Conservation (phyloP, 2,329 filamentous ascomycete species). For the Sporothrix protearum region DNA sequence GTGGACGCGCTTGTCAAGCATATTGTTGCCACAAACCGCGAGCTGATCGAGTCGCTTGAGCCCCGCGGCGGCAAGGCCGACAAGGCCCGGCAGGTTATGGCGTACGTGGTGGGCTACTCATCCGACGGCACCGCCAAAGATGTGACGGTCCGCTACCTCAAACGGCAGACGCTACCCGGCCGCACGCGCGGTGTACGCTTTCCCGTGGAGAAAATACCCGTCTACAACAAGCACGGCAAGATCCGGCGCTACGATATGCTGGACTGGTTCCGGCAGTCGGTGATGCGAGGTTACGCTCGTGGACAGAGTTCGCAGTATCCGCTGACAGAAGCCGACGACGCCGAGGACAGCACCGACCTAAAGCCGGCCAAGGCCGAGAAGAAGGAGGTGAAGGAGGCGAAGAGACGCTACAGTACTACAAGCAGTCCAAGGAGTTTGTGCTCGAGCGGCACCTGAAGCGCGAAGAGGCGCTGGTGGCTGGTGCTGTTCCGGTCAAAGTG, state of each 20-base stretch:
- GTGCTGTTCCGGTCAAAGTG: conserved; percentile 64
- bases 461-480: conserved; percentile 78
- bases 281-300: conserved; percentile 68
- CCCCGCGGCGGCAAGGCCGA: conserved; percentile 80
- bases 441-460: conserved; percentile 82
- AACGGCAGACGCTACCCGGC: conserved; percentile 75
- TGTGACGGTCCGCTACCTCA: conserved; percentile 87
- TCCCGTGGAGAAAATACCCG: conserved; percentile 71
- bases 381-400: conserved; percentile 68
- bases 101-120: conserved; percentile 81
- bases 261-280: conserved; percentile 77
- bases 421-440: conserved; percentile 78
- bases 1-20: conserved; percentile 72
- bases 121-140: conserved; percentile 88
- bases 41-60: conserved; percentile 71
- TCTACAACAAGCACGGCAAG: conserved; percentile 75
- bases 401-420: conserved; percentile 84
- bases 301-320: conserved; percentile 46
- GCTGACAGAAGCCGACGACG: conserved; percentile 68
- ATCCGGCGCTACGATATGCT: conserved; percentile 71
- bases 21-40: conserved; percentile 66
- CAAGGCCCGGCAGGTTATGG: conserved; percentile 81
- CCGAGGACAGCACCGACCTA: conserved; percentile 75
- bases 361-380: conserved; percentile 68
- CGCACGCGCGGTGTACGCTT: conserved; percentile 84